These are phyloP conservation scores for Styphnolobium japonicum DNA, from an alignment of 306 rosid species.

Conservation along the genomic window DNA sequence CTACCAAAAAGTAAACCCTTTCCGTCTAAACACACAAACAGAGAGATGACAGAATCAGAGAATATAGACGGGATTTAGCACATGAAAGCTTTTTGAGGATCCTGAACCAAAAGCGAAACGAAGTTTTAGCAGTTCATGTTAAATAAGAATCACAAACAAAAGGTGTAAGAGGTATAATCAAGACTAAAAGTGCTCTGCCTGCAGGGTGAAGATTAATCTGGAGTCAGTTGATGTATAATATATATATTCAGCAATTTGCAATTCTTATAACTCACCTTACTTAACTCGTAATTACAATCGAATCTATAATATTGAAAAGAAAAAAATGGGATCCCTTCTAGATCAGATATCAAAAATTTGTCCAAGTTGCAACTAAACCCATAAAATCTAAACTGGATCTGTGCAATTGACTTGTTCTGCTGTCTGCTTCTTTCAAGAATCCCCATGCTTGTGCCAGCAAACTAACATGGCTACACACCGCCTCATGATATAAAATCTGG, in stretches of 20 bases:
- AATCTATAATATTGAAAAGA: conserved; percentile 8
- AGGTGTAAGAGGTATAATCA: not conserved
- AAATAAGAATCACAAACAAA: not conserved
- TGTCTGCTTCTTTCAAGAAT: conserved; percentile 37
- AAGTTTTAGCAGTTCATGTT: not conserved
- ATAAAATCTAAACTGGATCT: conserved; percentile 23
- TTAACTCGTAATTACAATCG: conserved; percentile 46
- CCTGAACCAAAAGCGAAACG: not conserved
- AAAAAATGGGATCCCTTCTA: conserved; percentile 14
- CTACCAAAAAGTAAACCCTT: not conserved
- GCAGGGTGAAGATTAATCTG: not conserved
- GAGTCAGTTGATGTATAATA: conserved; percentile 9
- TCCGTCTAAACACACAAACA: not conserved
- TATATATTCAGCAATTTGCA: conserved; percentile 30
- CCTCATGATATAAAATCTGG: conserved; percentile 94
- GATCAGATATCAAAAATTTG: conserved; percentile 32
- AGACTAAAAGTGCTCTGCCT: not conserved
- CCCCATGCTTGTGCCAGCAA: conserved; percentile 98
- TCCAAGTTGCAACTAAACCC: conserved; percentile 29
- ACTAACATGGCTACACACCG: conserved; percentile 94
- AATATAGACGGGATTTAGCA: not conserved
- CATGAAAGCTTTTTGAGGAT: not conserved
- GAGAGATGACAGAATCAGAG: not conserved
- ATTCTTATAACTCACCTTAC: conserved; percentile 29
- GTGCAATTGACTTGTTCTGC: not conserved